Base-by-base conservation (phyloP, 1,284 basidiomycete genomes). In the Puccinia horiana region DNA sequence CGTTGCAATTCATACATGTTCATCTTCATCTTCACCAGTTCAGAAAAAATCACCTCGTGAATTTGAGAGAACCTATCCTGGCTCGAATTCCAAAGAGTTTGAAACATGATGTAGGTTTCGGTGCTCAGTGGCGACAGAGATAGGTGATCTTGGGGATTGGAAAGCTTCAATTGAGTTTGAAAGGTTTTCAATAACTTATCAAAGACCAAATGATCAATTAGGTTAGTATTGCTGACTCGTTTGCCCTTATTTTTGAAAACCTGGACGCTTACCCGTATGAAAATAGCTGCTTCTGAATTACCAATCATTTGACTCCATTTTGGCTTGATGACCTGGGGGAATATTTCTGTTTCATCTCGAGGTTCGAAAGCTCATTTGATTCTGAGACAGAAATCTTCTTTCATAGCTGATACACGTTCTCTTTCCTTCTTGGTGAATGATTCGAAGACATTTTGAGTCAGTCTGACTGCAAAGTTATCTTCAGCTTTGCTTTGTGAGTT, bases 121-220 rank as follows among this genome's bases (percentile, higher is more conserved):
- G 20, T 20, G 23, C 8, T 37, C 18, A 65, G 3, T 37, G 63
- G 23, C 20, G 37, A 18, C 8, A 65, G 40, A 2, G 63, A 42
- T 23, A 65, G 6, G 37, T 65, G 63, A 65, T 65, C 37, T 65
- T 65, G 63, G 37, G 32, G 9, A 65, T 65, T n/a, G 2, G 35
- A 2, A 42, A 65, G 63, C 63, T 42, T 65, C 23, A 65, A 42
- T 37, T 65, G 63, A 18, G 63, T 65, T 37, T 65, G 6, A 0
- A 65, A 65, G 63, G 32, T 65, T 16, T 65, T 37, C 37, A 42
- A 65, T 42, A 65, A 42, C 63, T 65, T 65, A 42, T 65, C 32
- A 5, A 40, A 65, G 37, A 26, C 16, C 18, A 65, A 65, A 42
- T 3, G 6, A 23, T 65, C 20, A 29, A 3, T 14, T 16, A 16